Evolutionary conservation across 345 rosid species (phyloP).

Genomic region (Corymbia maculata): DNA sequence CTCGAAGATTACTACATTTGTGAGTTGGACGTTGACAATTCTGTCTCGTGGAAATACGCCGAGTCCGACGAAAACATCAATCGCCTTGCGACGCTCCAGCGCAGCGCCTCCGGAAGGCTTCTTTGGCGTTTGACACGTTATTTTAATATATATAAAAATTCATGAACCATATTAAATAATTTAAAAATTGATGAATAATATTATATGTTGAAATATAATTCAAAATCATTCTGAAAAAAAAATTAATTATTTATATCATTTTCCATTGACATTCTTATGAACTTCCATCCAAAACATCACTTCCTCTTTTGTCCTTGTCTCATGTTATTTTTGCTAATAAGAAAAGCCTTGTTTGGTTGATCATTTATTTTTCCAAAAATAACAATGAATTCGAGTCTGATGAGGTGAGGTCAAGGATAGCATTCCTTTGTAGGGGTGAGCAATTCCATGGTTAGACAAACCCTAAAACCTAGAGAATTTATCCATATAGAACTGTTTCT

Average conservation of each 20-base stretch:
- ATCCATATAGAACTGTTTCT: no score
- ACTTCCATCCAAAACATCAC: not conserved
- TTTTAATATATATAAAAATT: no score
- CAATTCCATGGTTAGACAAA: no score
- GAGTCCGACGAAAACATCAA: not conserved
- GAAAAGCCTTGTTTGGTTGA: not conserved
- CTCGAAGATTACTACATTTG: not conserved
- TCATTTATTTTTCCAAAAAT: not conserved
- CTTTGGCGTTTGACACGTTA: no score
- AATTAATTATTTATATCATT: no score
- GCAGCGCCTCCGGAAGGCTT: no score
- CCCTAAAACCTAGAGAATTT: rapidly evolving
- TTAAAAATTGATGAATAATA: no score
- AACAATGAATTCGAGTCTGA: not conserved
- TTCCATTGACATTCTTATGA: no score
- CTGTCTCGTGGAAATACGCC: not conserved
- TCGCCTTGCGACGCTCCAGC: not conserved
- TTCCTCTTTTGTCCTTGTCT: not conserved
- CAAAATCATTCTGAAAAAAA: no score
- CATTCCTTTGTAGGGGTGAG: not conserved
- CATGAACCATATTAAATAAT: no score
- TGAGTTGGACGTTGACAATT: not conserved
- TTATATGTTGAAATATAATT: no score
- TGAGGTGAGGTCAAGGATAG: rapidly evolving
- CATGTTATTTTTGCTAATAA: not conserved